phyloP scores from a whole-genome alignment of 495 filamentous ascomycete genomes.

The Aspergillus kassunensis region DNA sequence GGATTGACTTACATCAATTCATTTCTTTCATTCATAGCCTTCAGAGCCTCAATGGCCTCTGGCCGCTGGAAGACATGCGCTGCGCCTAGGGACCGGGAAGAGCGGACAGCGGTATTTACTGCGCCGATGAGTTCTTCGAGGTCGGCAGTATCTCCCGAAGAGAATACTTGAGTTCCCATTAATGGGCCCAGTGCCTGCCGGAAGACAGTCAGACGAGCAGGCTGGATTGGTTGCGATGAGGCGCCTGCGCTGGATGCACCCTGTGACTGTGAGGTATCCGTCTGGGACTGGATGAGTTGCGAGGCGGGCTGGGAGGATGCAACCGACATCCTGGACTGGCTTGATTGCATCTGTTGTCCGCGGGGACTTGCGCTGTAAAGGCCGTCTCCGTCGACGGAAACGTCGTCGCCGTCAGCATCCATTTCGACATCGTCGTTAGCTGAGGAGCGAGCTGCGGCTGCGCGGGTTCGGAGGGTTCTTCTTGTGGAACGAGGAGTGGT shows the following conservation, averaged over 20 bases:
- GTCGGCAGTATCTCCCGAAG: conserved; percentile 67
- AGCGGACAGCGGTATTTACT: conserved; percentile 67
- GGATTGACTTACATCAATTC: conserved; percentile 78
- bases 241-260: conserved; percentile 22
- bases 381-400: conserved; percentile 49
- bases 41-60: conserved; percentile 75
- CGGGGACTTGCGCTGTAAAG: conserved; percentile 56
- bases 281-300: conserved; percentile 58
- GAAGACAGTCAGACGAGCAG: conserved; percentile 68
- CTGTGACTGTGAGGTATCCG: conserved; percentile 47
- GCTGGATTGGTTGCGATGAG: conserved; percentile 47
- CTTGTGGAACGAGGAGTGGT: conserved; percentile 31
- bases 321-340: conserved; percentile 58
- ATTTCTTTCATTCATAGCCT: conserved; percentile 75
- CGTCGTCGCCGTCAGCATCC: conserved; percentile 30
- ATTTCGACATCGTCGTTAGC: conserved; percentile 36
- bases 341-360: conserved; percentile 42
- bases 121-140: conserved; percentile 70
- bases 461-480: conserved; percentile 48
- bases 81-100: conserved; percentile 29
- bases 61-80: conserved; percentile 55
- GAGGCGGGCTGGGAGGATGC: conserved; percentile 67
- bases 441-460: conserved; percentile 37
- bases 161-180: conserved; percentile 73
- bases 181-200: conserved; percentile 73